These are phyloP conservation scores for Entophlyctis helioformis DNA, from an alignment of 192 early-diverging fungal genomes.

Conservation along the genomic window DNA sequence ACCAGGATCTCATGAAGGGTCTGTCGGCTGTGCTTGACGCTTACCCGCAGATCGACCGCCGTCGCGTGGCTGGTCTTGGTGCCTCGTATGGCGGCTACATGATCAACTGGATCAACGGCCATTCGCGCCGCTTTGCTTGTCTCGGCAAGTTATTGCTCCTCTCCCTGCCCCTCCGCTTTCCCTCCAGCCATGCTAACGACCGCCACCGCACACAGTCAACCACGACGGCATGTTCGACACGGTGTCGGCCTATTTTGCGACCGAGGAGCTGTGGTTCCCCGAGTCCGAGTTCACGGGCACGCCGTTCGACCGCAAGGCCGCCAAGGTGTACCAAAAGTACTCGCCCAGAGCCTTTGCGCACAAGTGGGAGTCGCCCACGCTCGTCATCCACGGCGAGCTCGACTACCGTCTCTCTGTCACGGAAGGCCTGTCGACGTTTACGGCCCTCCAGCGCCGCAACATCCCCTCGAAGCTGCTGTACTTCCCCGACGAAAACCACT, in stretches of 20 bases:
- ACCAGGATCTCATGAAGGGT: conserved; percentile 61
- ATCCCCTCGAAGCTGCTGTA: conserved; percentile 58
- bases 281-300: conserved; percentile 63
- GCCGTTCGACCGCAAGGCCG: conserved; percentile 38
- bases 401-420: conserved; percentile 46
- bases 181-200: too few relatives aligned
- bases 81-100: conserved; percentile 73
- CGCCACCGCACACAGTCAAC: conserved; percentile 36
- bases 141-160: neutral
- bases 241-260: conserved; percentile 46
- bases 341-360: conserved; percentile 57
- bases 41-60: conserved; percentile 40
- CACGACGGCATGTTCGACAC: conserved; percentile 66
- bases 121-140: conserved; percentile 49
- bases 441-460: conserved; percentile 59
- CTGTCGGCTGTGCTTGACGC: conserved; percentile 44
- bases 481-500: conserved; percentile 59
- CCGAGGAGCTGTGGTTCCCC: conserved; percentile 72
- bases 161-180: too few relatives aligned
- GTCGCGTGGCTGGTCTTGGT: conserved; percentile 49
- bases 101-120: conserved; percentile 77
- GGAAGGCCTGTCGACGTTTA: conserved; percentile 62
- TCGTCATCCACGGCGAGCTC: conserved; percentile 62
- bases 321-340: conserved; percentile 45
- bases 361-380: conserved; percentile 66